Evolutionary conservation across 345 rosid species (phyloP), one percentile per base, ranked within the genome.

Genomic region (Citrus cavaleriei): DNA sequence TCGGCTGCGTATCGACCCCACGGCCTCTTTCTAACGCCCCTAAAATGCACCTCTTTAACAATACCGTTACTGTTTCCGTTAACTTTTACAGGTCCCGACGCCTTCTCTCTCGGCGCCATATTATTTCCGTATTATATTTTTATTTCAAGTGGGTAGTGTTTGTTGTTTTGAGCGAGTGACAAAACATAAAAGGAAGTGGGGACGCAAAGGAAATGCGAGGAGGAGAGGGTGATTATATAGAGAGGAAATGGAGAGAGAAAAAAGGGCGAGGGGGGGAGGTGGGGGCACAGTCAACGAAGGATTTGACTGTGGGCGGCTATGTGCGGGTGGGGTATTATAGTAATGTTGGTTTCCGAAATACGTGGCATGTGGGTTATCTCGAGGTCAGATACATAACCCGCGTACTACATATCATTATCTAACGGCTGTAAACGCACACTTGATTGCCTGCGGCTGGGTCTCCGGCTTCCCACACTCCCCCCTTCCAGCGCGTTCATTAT

Each of bases 1-100:
- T 94, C 98, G 19, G 92, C 97, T 0, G 95, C 94, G 86, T 91
- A 94, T 55, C 95, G 84, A 0, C 98, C 98, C 97, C 95, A 91
- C 19, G 94, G 97, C 78, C 98, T 85, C 95, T 86, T 92, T 64
- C 98, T 88, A n/a, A 94, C 98, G 8, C 98, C 95, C 78, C 97
- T 83, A 78, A 85, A 92, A 83, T 83, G 94, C 84, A 64, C 84
- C 76, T 87, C 92, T 83, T 84, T 84, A 7, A 4, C 59, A n/a
- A 35, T 67, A 3, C 79, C 84, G 71, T 65, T 83, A 5, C 34
- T 78, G 60, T 21, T 77, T 1, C 80, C 81, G 86, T 49, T 75
- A 22, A 42, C 21, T 69, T 83, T 88, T 28, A 58, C 80, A 25
- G 85, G 9, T 30, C 61, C 78, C 66, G 80, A 84, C 24, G 82